Conservation (phyloP, 1,139 yeast species). For the Candida sp. region DNA sequence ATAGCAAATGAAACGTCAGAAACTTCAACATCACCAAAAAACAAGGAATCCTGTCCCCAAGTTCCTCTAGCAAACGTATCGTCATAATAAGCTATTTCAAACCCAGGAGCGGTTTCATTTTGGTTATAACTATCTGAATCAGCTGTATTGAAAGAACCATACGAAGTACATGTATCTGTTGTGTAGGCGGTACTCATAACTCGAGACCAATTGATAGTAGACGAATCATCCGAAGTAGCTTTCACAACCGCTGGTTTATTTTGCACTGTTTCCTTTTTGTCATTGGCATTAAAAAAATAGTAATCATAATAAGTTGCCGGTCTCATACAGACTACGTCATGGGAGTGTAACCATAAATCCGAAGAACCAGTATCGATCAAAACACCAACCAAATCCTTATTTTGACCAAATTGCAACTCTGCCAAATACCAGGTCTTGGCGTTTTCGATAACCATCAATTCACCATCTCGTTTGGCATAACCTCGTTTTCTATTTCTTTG, state of each 20-base stretch:
- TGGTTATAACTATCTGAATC: conserved; percentile 26
- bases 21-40: conserved; percentile 39
- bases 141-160: conserved; percentile 38
- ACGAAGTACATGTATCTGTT: conserved; percentile 29
- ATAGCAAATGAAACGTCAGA: conserved; percentile 47
- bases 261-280: neutral
- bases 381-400: conserved; percentile 25
- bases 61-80: conserved; percentile 55
- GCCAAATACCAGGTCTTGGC: conserved; percentile 48
- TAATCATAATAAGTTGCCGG: neutral
- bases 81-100: conserved; percentile 60
- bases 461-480: conserved; percentile 26
- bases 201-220: neutral
- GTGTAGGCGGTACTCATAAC: neutral
- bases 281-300: neutral
- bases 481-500: conserved; percentile 3
- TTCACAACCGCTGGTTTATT: neutral
- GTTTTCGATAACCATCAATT: conserved; percentile 39
- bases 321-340: neutral
- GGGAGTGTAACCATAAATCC: conserved; percentile 36
- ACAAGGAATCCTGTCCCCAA: conserved; percentile 51
- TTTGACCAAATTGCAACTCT: conserved; percentile 32
- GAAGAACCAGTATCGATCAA: conserved; percentile 46
- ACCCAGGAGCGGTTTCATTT: conserved; percentile 30
- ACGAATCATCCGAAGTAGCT: neutral